These are phyloP conservation scores for Suillus variegatus DNA, from an alignment of 768 basidiomycete species.

Conservation along the genomic window DNA sequence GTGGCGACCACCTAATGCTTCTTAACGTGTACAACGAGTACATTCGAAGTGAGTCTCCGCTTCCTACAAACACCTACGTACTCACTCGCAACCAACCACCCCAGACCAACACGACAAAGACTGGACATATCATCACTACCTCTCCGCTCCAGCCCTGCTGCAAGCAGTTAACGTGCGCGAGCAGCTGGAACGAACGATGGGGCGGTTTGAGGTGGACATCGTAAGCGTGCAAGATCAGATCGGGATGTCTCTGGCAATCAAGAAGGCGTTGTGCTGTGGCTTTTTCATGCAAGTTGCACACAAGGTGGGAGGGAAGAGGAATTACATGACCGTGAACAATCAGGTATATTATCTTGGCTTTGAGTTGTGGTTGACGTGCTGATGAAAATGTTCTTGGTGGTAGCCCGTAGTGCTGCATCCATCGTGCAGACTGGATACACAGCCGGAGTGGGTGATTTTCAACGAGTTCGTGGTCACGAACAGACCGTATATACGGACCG, in stretches of 20 bases:
- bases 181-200: slow-evolving; percentile 90
- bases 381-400: background rate
- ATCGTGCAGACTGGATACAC: slow-evolving; percentile 82
- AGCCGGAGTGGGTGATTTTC: slow-evolving; percentile 91
- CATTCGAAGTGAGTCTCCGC: slow-evolving; percentile 60
- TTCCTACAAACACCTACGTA: slow-evolving; percentile 1
- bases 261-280: slow-evolving; percentile 84
- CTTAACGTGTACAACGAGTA: slow-evolving; percentile 97
- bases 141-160: slow-evolving; percentile 77
- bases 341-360: slow-evolving; percentile 51
- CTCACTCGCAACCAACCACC: background rate
- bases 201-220: slow-evolving; percentile 80
- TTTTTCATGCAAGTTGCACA: slow-evolving; percentile 99
- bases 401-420: slow-evolving; percentile 54
- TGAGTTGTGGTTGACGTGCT: background rate
- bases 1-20: slow-evolving; percentile 94
- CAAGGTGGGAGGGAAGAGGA: slow-evolving; percentile 87
- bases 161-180: slow-evolving; percentile 94
- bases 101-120: slow-evolving; percentile 75
- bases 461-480: slow-evolving; percentile 96
- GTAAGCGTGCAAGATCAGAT: slow-evolving; percentile 67
- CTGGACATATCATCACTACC: slow-evolving; percentile 92
- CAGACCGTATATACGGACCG: slow-evolving; percentile 85
- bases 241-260: slow-evolving; percentile 73
- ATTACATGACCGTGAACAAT: slow-evolving; percentile 90